Conservation (phyloP, 2,329 filamentous ascomycete genomes). For the Verticillium longisporum region DNA sequence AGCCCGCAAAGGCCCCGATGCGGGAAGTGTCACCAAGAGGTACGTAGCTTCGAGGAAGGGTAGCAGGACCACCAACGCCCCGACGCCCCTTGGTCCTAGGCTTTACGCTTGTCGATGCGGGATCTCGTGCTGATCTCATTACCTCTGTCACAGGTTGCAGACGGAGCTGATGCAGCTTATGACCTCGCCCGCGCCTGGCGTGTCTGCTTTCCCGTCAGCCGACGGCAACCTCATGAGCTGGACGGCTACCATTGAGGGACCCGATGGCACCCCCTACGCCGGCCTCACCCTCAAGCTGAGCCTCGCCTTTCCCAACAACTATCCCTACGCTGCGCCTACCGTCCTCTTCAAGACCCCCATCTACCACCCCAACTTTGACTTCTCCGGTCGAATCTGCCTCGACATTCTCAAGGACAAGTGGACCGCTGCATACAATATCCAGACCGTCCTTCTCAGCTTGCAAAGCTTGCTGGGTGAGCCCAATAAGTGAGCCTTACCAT, state of each 20-base stretch:
- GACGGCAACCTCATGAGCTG: conserved; percentile 88
- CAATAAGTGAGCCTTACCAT: conserved; percentile 70
- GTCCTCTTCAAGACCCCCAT: conserved; percentile 98
- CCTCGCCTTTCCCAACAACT: conserved; percentile 85
- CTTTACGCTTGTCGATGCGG: not conserved
- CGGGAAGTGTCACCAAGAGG: conserved; percentile 74
- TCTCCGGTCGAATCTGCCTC: conserved; percentile 91
- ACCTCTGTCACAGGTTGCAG: conserved; percentile 60
- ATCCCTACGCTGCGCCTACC: conserved; percentile 84
- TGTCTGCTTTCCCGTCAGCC: conserved; percentile 88
- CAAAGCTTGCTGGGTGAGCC: conserved; percentile 95
- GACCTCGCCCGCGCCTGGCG: conserved; percentile 86
- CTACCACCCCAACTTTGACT: conserved; percentile 98
- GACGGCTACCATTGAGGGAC: conserved; percentile 90
- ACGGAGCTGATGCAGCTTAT: conserved; percentile 98
- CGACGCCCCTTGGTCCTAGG: not conserved
- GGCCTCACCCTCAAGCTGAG: conserved; percentile 85
- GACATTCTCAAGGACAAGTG: conserved; percentile 99
- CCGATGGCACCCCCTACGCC: conserved; percentile 85
- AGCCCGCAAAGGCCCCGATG: conserved; percentile 53
- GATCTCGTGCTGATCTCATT: conserved; percentile 1
- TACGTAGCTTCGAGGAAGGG: conserved; percentile 26
- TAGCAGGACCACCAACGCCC: not conserved
- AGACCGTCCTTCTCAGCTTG: conserved; percentile 85
- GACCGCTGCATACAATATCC: conserved; percentile 96